Conservation (phyloP, 2,329 filamentous ascomycete species). For the Neoscytalidium dimidiatum region DNA sequence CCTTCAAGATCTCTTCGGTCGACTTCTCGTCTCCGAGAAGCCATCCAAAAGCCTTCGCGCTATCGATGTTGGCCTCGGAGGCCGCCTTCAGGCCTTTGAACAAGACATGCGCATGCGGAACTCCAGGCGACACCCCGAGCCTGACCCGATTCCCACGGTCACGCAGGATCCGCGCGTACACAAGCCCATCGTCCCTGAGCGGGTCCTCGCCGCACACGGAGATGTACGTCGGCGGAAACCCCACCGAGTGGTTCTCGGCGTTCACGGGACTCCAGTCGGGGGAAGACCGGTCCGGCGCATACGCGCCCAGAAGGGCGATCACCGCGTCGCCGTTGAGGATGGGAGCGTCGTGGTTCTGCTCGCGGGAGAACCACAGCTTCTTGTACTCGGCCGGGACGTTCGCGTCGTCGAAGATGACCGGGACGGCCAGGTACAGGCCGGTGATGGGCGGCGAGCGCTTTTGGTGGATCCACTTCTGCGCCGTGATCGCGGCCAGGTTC, state of each 20-base stretch:
- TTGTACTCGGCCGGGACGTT: not conserved
- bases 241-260: not conserved
- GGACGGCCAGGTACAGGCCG: not conserved
- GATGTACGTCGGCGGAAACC: constrained; percentile 16
- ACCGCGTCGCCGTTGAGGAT: not conserved
- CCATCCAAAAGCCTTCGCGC: not conserved
- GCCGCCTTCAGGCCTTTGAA: not conserved
- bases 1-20: not conserved
- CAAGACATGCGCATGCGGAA: constrained; percentile 9
- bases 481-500: not conserved
- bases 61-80: not conserved
- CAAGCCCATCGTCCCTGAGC: constrained; percentile 21
- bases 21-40: not conserved
- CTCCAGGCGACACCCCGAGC: constrained; percentile 21
- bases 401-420: not conserved
- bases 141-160: constrained; percentile 19
- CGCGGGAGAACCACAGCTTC: not conserved
- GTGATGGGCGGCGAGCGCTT: not conserved
- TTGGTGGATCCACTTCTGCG: not conserved
- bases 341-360: constrained; percentile 6
- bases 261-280: not conserved
- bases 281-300: not conserved
- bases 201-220: constrained; percentile 21
- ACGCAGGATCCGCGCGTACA: constrained; percentile 20
- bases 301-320: not conserved